Conservation (phyloP, 2,329 filamentous ascomycete genomes). For the Diaporthe velutina region DNA sequence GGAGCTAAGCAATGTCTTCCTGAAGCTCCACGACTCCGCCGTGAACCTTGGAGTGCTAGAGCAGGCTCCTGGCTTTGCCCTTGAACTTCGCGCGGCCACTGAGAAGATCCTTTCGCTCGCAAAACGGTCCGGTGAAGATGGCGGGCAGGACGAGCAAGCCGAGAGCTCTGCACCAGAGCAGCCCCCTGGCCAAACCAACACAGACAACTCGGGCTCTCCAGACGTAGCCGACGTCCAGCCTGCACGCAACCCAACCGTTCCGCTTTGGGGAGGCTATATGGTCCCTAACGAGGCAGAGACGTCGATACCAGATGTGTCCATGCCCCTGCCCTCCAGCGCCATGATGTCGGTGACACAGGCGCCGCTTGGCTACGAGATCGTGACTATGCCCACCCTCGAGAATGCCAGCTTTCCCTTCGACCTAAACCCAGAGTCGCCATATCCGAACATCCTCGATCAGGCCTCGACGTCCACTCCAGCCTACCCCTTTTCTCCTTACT, state of each 20-base stretch:
- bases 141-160: conserved; percentile 45
- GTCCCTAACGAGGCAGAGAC: conserved; percentile 43
- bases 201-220: conserved; percentile 40
- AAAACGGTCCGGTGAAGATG: conserved; percentile 59
- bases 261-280: conserved; percentile 47
- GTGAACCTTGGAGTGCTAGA: conserved; percentile 69
- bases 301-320: neutral
- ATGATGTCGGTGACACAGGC: conserved; percentile 25
- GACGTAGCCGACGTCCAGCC: conserved; percentile 10
- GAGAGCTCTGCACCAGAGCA: conserved; percentile 37
- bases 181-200: conserved; percentile 9
- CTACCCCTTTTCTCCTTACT: conserved; percentile 47
- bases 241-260: neutral
- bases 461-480: conserved; percentile 40
- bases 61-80: conserved; percentile 67
- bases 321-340: conserved; percentile 22
- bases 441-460: conserved; percentile 42
- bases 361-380: conserved; percentile 57
- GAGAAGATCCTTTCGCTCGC: conserved; percentile 70
- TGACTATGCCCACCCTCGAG: conserved; percentile 63
- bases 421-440: conserved; percentile 44
- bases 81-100: conserved; percentile 68
- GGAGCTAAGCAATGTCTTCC: conserved; percentile 80
- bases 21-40: conserved; percentile 74
- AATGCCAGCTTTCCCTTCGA: conserved; percentile 67